Conservation (phyloP, 352 stramenopile species). For the Globisporangium nunn region DNA sequence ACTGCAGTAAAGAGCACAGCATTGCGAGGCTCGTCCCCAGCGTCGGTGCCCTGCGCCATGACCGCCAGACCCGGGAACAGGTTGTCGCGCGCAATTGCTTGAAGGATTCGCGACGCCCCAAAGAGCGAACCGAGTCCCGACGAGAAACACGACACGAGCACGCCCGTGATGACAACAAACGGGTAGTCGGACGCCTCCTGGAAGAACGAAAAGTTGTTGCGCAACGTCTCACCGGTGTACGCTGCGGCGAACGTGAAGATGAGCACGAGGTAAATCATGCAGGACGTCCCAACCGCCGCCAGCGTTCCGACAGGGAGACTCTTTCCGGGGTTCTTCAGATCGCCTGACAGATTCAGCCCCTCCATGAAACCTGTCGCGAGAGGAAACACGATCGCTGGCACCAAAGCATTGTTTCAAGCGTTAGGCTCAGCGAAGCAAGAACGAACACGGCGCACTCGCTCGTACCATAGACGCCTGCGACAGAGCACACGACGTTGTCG, state of each 20-base stretch:
- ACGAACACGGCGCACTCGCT: too few relatives aligned
- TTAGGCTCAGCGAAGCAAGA: not conserved
- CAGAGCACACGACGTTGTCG: slow-evolving; percentile 24
- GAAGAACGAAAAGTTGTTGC: slow-evolving; percentile 74
- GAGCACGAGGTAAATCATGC: slow-evolving; percentile 59
- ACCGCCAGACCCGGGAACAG: slow-evolving; percentile 40
- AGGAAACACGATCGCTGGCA: slow-evolving; percentile 64
- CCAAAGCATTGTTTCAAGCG: too few relatives aligned
- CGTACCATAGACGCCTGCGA: slow-evolving; percentile 44
- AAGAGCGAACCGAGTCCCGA: slow-evolving; percentile 62
- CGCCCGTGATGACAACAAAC: slow-evolving; percentile 50
- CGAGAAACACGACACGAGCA: slow-evolving; percentile 68
- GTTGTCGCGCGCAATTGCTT: slow-evolving; percentile 70
- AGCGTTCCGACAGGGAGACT: slow-evolving; percentile 67
- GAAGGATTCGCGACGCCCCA: slow-evolving; percentile 60
- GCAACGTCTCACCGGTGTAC: slow-evolving; percentile 49
- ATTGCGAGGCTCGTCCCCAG: slow-evolving; percentile 63
- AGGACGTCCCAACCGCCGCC: slow-evolving; percentile 47
- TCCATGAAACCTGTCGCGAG: slow-evolving; percentile 82
- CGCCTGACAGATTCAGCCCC: slow-evolving; percentile 71
- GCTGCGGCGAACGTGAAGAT: slow-evolving; percentile 59
- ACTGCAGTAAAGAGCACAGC: slow-evolving; percentile 62
- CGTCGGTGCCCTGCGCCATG: slow-evolving; percentile 40
- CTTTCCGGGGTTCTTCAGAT: slow-evolving; percentile 62
- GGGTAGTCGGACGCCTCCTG: slow-evolving; percentile 50